Conservation (phyloP, 805 yeast species). For the Suhomyces faveliae region DNA sequence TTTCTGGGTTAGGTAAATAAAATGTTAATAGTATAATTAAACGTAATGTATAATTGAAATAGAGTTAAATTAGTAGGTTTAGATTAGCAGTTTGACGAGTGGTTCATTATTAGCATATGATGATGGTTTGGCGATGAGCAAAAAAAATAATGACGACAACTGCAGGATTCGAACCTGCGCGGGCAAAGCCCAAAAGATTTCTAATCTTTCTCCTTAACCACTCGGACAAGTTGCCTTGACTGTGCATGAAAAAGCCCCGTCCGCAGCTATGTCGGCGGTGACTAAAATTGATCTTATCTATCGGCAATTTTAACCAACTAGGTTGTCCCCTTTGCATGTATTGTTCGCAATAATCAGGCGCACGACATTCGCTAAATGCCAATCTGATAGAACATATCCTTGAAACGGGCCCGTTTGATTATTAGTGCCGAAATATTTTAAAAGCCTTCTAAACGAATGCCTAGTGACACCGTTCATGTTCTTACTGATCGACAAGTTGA, state of each 20-base stretch:
- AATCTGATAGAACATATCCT: background rate
- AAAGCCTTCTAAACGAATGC: too few species aligned
- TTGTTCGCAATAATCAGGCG: background rate
- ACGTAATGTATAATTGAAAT: background rate
- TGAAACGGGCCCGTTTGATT: background rate
- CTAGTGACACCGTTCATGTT: too few species aligned
- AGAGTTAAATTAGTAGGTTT: too few species aligned
- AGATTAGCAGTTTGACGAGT: too few species aligned
- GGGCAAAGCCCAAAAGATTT: slow-evolving; percentile 37
- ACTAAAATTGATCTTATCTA: too few species aligned
- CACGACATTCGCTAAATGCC: background rate
- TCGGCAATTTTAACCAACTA: too few species aligned
- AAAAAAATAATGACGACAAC: slow-evolving; percentile 53
- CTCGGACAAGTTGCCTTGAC: slow-evolving; percentile 51
- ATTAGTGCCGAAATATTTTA: background rate
- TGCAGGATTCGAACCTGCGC: slow-evolving; percentile 65
- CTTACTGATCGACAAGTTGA: too few species aligned
- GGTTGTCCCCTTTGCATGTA: too few species aligned
- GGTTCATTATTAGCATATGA: background rate
- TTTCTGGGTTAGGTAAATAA: background rate
- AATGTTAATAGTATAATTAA: background rate
- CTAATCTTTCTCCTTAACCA: slow-evolving; percentile 63
- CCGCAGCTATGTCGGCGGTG: too few species aligned
- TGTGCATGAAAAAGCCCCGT: background rate
- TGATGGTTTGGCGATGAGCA: background rate